Base-by-base conservation (phyloP, 768 basidiomycete genomes). In the Mycena pura region DNA sequence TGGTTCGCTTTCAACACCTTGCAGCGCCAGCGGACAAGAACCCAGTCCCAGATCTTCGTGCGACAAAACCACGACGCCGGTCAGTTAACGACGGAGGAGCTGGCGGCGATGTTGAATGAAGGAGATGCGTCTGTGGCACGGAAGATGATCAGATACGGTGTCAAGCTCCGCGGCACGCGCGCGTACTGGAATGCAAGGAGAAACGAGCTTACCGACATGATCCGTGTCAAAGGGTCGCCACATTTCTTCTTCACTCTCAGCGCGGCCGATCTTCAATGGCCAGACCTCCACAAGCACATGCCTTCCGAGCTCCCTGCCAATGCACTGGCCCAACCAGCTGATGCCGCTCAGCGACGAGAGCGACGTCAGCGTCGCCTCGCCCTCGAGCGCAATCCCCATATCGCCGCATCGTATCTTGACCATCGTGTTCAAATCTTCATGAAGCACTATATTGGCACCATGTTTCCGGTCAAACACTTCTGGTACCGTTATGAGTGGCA, bases 321-420 rank as follows among this genome's bases (percentile, higher is more conserved):
- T 17, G 29, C 31, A 19, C 49, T 41, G 6, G 62, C 68, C 21
- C 62, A 62, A 27, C 61, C 62, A 11, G 50, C 44, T 31, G 44
- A 56, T n/a, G n/a, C n/a, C n/a, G n/a, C n/a, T n/a, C n/a, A n/a
- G n/a, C n/a, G n/a, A n/a, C n/a, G n/a, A n/a, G n/a, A n/a, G 25
- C 44, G 62, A 27, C n/a, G 57, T 1, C 62, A 57, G 57, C 25
- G 47, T 5, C 52, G 60, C 36, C 49, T 64, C 25, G 67, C 59
- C 15, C 49, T 71, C 3, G 69, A 71, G 36, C 47, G 63, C 3
- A 72, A 72, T 53, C 70, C 71, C n/a, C 65, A 68, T 48, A 64
- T 69, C 19, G 71, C 69, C 15, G 64, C 65, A 14, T 60, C 62
- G 11, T 71, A 69, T 44, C 65, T 71, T 36, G 63, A 66, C 27